Base-by-base conservation (phyloP, 306 rosid genomes). In the Acacia confusa region DNA sequence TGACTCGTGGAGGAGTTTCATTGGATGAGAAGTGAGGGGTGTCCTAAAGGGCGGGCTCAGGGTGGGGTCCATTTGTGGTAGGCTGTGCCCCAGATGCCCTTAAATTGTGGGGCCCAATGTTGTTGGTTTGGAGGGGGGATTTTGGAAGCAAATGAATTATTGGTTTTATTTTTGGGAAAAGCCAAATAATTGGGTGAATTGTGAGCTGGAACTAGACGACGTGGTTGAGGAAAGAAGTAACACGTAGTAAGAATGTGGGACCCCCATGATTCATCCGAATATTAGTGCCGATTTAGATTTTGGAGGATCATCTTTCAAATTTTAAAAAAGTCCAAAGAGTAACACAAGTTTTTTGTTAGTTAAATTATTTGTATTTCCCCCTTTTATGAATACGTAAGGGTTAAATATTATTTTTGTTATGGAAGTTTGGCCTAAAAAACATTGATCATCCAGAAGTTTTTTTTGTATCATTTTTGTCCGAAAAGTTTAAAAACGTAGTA, bases 201-300 rank as follows among this genome's bases (percentile, higher is more conserved):
- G 63, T 80, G 88, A 82, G 88, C 85, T 85, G 87, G 38, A n/a
- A 20, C 10, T 28, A 22, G 47, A 14, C 11, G 30, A 17, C 79
- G 83, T 80, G 83, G 84, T n/a, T 34, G n/a, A 41, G 75, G 28
- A 79, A 41, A 25, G 81, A 64, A 65, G 53, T 30, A 32, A 61
- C 85, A 83, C 85, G 66, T 80, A 20, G 45, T 68, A 12, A 10
- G 28, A 4, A 9, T 2, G 12, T n/a, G 78, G 68, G 81, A 70
- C 68, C 67, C 76, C 53, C 50, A 4, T 24, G 4, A 24, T 52
- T 60, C 22, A 1, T 6, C 19, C 20, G 17, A 34, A 67, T 11
- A 7, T 15, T 12, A 12, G 50, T 44, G 50, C 50, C 50, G 6
- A 44, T 44, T 44, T 44, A 44, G 52, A 15, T 45, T 45, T 47